Percentiles rank a stretch among this genome's conserved stretches.
Evolutionary conservation across 352 stramenopile genomes (phyloP).

Genomic region (Globisporangium spinosum): DNA sequence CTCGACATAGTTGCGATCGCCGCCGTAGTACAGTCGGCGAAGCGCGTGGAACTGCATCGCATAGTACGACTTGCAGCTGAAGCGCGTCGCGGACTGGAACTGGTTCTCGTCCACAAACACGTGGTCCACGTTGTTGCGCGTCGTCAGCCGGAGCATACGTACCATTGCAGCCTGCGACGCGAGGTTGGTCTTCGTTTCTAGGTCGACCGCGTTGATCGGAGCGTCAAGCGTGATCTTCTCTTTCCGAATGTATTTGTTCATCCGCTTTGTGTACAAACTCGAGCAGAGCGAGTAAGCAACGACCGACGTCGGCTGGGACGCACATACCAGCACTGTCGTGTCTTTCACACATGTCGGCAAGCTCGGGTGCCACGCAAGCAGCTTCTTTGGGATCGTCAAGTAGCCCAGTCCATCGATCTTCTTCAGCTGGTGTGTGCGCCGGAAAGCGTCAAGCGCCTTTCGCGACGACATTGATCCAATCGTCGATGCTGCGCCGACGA

Average conservation of each 20-base stretch:
- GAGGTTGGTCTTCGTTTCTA: conserved; percentile 19
- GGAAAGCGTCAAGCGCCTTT: conserved; percentile 63
- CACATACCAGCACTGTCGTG: conserved; percentile 73
- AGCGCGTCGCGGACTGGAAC: conserved; percentile 75
- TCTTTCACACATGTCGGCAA: conserved; percentile 68
- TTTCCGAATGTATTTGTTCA: conserved; percentile 74
- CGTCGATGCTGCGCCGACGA: conserved; percentile 40
- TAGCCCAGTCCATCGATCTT: conserved; percentile 61
- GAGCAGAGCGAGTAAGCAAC: conserved; percentile 86
- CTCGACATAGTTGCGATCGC: conserved; percentile 85
- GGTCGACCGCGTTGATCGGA: conserved; percentile 30
- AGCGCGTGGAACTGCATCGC: conserved; percentile 88
- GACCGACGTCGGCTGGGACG: conserved; percentile 76
- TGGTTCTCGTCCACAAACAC: conserved; percentile 85
- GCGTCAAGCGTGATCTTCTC: conserved; percentile 35
- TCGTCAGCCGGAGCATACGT: conserved; percentile 55
- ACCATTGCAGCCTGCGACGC: conserved; percentile 40
- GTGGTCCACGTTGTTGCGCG: conserved; percentile 82
- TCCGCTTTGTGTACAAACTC: conserved; percentile 68
- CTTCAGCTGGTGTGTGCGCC: conserved; percentile 58
- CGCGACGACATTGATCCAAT: conserved; percentile 61
- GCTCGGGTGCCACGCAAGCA: conserved; percentile 80
- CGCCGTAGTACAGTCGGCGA: conserved; percentile 77
- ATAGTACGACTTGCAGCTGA: conserved; percentile 88
- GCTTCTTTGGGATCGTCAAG: conserved; percentile 69